A percentile compares a stretch with the other conserved stretches of the same genome.
phyloP scores from a whole-genome alignment of 129 eudicot species.

The Calendula officinalis region DNA sequence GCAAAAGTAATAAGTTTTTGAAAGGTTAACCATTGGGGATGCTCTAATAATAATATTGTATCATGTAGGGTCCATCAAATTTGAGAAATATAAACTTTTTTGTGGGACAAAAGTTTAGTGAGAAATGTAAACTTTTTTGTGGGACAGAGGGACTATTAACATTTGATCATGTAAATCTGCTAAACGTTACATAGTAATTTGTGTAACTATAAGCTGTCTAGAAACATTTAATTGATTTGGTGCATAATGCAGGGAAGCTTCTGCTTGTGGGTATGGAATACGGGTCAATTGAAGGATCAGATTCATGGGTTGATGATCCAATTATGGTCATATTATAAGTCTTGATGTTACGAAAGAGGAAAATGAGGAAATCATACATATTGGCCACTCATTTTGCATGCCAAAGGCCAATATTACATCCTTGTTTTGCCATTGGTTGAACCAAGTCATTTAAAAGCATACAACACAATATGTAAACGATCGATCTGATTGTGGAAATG shows the following conservation, averaged over 20 bases:
- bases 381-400: constrained; percentile 84
- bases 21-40: no score
- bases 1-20: no score
- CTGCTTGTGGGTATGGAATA: constrained; percentile 85
- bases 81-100: no score
- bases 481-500: constrained; percentile 88
- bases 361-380: constrained; percentile 48
- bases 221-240: constrained; percentile 14
- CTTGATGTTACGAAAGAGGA: constrained; percentile 56
- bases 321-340: constrained; percentile 76
- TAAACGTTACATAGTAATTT: neutral
- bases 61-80: no score
- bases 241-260: constrained; percentile 75
- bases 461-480: constrained; percentile 57
- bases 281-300: constrained; percentile 90
- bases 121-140: no score
- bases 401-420: constrained; percentile 62
- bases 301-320: constrained; percentile 99
- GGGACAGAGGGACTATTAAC: no score
- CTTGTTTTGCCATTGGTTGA: constrained; percentile 88
- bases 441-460: constrained; percentile 65
- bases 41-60: no score
- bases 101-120: no score
- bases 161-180: no score
- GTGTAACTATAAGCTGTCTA: neutral